Base-by-base conservation (phyloP, 1,139 yeast genomes). In the Suhomyces kunorum region DNA sequence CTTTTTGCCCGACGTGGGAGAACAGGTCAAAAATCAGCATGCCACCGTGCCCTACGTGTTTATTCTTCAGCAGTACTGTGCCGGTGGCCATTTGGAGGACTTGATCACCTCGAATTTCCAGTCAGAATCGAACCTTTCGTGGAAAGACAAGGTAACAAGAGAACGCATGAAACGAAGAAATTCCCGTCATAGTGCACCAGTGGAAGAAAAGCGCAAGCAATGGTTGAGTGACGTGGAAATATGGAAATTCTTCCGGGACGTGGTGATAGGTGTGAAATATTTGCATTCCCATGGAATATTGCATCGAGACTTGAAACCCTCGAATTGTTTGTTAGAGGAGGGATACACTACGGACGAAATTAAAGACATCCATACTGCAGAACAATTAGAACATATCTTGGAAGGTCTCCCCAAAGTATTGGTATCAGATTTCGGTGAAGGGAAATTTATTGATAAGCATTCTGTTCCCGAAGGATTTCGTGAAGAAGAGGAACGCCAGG, bases 381-480 rank as follows among this genome's bases (percentile, higher is more conserved):
- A 29, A 3, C 9, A 16, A 6, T 9, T 29, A 7, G 25, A 27
- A 5, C 20, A 29, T 8, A 6, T 6, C 16, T 49, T 64, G 1
- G 47, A 53, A 2, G 49, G 51, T 16, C 63, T 83, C 6, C 96
- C 96, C 0, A 76, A 75, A 16, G 78, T 87, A 0, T 69, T 87
- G 14, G 92, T 89, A 8, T 83, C 95, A 27, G 96, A 89, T 63
- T 85, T 89, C 59, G 96, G 97, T 2, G 96, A 89, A 58, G 87
- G 95, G 4, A 87, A 86, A 48, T 69, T 85, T 49, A 82, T 83
- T 34, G 88, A 65, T 40, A 67, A 66, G 40, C 66, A 60, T 24
- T 49, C 51, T 6, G 33, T 46, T 4, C 33, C 50, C 3, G 48
- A 39, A 8, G 22, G 20, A 12, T 17, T 34, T 9, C 25, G 26